Base-by-base conservation (phyloP, 2,329 filamentous ascomycete genomes). In the Tolypocladium amazonense region DNA sequence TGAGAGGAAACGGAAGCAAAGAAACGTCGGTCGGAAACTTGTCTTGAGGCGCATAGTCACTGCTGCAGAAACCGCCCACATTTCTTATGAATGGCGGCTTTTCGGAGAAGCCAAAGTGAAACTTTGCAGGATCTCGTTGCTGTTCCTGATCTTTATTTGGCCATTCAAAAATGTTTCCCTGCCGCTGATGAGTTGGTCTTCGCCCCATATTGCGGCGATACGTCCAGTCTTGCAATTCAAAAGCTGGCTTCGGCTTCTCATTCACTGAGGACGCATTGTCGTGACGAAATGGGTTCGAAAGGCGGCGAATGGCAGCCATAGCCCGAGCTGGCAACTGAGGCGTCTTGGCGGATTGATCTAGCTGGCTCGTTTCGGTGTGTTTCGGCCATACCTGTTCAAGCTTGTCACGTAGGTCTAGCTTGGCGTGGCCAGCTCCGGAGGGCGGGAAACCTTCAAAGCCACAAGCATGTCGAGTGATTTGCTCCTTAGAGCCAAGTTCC, bases 1-100 rank as follows among this genome's bases (percentile, higher is more conserved):
- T 71, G 15, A 76, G 66, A 12, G 69, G 68, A 41, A 76, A 75
- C 1, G 69, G 72, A 2, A 75, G 66, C 2, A 65, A 68, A 3
- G 69, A 65, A 33, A 71, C 65, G 5, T 66, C 63, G 23, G 60
- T 60, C 8, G 64, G 25, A 9, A 66, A 66, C 20, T 67, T 65
- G 23, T 68, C 65, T 9, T 68, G 66, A 25, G 65, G 62, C 18
- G 66, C 60, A 33, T 39, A 39, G 35, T 33, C 56, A 30, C 30
- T 47, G 35, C 33, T 35, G 9, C 53, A 33, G 41, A 18, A 27
- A 30, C n/a, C 52, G 18, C 25, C 7, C 18, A 30, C 39, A 15
- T n/a, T 38, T 18, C 23, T 37, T 18, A 47, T n/a, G 14, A 18
- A 43, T 8, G 27, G 38, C 0, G 25, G 54, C 20, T 55, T 43